Base-by-base conservation (phyloP, 176 grass and related monocot species). In the Bolboschoenus planiculmis region DNA sequence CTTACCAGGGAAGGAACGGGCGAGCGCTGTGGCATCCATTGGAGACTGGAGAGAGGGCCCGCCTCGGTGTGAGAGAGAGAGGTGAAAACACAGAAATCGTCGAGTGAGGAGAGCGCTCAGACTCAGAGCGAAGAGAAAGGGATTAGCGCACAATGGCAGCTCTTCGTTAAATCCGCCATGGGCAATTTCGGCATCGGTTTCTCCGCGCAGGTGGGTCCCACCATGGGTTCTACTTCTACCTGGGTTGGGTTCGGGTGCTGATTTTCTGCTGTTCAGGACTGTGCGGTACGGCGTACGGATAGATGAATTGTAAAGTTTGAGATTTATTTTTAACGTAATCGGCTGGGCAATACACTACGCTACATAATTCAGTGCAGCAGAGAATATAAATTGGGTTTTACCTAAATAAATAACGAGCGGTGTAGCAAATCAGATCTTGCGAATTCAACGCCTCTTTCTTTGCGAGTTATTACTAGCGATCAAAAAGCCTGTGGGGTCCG, bases 151-250 rank as follows among this genome's bases (percentile, higher is more conserved):
- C n/a, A n/a, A n/a, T n/a, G 1, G 59, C 55, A 3, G 10, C 21
- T 59, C 78, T 59, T 40, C 36, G 78, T 81, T 81, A 59, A 43
- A 37, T 81, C 78, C 78, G 78, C 78, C 54, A 81, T 61, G 20
- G 54, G n/a, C 56, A 60, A 42, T 81, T 60, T 82, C 11, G 60
- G 31, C 80, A 42, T 59, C 13, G 54, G 53, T 80, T 65, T 65
- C 80, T 82, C 55, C 78, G 78, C 53, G 24, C 0, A 36, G 4
- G 16, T 79, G 48, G 48, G 74, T 20, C 74, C 74, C 40, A 77
- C 39, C 10, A 18, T 30, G n/a, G n/a, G n/a, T n/a, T n/a, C n/a
- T n/a, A n/a, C n/a, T n/a, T n/a, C n/a, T n/a, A n/a, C n/a, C n/a
- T n/a, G n/a, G n/a, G n/a, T n/a, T n/a, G n/a, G n/a, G n/a, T n/a